phyloP scores from a whole-genome alignment of 106 monocot species.

The Gastrodia elata region DNA sequence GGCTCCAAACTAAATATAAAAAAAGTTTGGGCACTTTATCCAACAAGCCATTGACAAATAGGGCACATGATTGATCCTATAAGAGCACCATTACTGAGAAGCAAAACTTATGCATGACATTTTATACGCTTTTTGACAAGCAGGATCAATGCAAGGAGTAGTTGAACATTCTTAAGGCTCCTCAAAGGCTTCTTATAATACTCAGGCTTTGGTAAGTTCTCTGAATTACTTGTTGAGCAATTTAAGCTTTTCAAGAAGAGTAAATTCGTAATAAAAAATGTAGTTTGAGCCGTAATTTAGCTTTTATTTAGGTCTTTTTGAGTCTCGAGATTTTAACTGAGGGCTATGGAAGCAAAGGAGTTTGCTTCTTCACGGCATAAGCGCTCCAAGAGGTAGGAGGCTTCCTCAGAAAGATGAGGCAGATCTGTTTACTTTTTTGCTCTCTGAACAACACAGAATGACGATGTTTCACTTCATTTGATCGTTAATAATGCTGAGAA shows the following conservation, averaged over 20 bases:
- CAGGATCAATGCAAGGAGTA: background rate
- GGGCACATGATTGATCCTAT: slow-evolving; percentile 1
- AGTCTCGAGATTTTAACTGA: background rate
- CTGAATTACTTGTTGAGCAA: background rate
- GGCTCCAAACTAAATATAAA: no score
- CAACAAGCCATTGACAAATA: slow-evolving; percentile 4
- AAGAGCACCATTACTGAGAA: slow-evolving; percentile 6
- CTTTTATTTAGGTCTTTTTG: background rate
- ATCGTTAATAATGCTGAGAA: background rate
- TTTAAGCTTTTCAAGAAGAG: no score
- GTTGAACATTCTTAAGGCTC: background rate
- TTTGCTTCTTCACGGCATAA: slow-evolving; percentile 28
- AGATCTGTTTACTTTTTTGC: background rate
- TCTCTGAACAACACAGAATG: background rate
- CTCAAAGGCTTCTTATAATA: background rate
- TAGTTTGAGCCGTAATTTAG: background rate
- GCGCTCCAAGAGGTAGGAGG: slow-evolving; percentile 59
- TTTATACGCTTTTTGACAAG: background rate
- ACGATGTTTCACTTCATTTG: background rate
- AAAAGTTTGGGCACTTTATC: slow-evolving; percentile 3
- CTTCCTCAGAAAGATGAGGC: background rate
- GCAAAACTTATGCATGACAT: slow-evolving; percentile 6
- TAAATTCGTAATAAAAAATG: background rate
- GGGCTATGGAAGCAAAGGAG: slow-evolving; percentile 18
- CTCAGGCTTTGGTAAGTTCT: background rate